phyloP scores from a whole-genome alignment of 2,329 filamentous ascomycete genomes.

The Dendryphion nanum region DNA sequence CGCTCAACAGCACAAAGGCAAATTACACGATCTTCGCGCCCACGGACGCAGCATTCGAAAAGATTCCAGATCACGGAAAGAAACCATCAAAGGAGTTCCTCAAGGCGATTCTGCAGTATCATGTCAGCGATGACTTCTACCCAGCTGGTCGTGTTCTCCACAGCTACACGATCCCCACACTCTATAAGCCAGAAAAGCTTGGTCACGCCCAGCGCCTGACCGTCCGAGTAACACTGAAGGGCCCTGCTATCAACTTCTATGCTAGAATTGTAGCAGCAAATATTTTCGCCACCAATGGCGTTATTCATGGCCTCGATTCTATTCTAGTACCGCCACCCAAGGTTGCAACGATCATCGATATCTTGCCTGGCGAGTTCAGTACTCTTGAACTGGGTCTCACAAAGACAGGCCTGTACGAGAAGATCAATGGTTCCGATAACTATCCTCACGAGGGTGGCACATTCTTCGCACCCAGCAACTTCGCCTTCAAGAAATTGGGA shows the following conservation, averaged over 20 bases:
- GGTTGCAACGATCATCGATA: constrained; percentile 61
- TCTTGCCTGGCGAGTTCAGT: constrained; percentile 70
- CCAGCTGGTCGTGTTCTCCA: constrained; percentile 64
- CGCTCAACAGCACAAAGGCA: constrained; percentile 70
- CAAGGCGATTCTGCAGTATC: constrained; percentile 70
- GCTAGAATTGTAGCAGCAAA: constrained; percentile 68
- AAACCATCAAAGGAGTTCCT: constrained; percentile 70
- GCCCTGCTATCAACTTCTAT: constrained; percentile 75
- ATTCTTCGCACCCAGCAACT: constrained; percentile 78
- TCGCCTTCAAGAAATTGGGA: constrained; percentile 75
- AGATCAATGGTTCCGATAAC: constrained; percentile 50
- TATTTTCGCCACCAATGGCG: constrained; percentile 73
- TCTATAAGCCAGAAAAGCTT: constrained; percentile 59
- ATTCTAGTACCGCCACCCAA: constrained; percentile 75
- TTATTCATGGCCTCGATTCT: constrained; percentile 74
- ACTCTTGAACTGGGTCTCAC: constrained; percentile 72
- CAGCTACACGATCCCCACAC: constrained; percentile 72
- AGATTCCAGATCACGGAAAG: constrained; percentile 52
- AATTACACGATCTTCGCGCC: constrained; percentile 85
- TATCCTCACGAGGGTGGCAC: constrained; percentile 63
- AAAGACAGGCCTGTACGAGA: constrained; percentile 69
- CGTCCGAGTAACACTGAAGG: constrained; percentile 61
- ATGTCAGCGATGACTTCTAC: constrained; percentile 68
- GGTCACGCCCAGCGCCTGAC: constrained; percentile 66
- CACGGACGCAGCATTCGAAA: constrained; percentile 71